Base-by-base conservation (phyloP, 2,329 filamentous ascomycete species). In the Calonectria montana region DNA sequence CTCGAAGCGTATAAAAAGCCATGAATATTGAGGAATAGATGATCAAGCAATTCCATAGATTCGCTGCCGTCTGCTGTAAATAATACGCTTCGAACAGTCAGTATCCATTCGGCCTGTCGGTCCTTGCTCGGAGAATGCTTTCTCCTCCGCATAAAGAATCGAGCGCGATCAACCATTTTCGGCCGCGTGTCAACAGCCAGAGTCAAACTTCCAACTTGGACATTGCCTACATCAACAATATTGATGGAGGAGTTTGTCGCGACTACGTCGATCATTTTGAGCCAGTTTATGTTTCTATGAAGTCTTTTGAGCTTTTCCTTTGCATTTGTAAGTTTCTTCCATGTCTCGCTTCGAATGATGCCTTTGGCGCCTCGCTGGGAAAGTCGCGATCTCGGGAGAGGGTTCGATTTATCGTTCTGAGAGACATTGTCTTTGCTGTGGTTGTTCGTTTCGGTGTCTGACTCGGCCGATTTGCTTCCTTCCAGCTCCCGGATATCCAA, bases 51-150 rank as follows among this genome's bases (percentile, higher is more conserved):
- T 82, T 99, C 96, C 69, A 94, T 91, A 1, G 95, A 93, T 70
- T 98, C 95, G 67, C 90, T 89, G 39, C 95, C 95, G 69, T 97
- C 92, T 1, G 95, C 91, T 0, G 94, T 97, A 79, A 99, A 97
- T 8, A 98, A 87, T 57, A 98, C 90, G 82, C 96, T 98, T 72
- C 94, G 91, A 64, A 96, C 84, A 9, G 93, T 93, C 78, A 97
- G 89, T 74, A 97, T 96, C 96, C 97, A 99, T 86, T 99, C 97
- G 2, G 96, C 96, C 45, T 97, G 95, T 57, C 90, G 81, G 53
- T 84, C 88, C 65, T 83, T 88, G 77, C 93, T 91, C 62, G 91
- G 80, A 16, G 82, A 84, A 37, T 83, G 82, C 80, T 92, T 91
- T 83, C 93, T 90, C 80, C 93, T 90, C 80, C 95, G 94, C 77